Base-by-base conservation (phyloP, 345 rosid species). In the Gossypium australe region DNA sequence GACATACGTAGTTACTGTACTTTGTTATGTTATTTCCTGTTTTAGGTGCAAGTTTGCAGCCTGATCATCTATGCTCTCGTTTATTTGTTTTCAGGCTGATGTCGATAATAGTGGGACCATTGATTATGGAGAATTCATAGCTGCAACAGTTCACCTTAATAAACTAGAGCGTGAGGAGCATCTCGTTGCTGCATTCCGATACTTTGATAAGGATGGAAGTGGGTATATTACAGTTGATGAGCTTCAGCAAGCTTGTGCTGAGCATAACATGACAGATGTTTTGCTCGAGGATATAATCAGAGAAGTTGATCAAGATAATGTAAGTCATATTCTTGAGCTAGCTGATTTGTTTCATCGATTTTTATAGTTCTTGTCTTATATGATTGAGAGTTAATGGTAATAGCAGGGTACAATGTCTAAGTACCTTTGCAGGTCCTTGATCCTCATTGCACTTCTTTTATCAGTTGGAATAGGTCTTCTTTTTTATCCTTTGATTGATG, bases 291-390 rank as follows among this genome's bases (percentile, higher is more conserved):
- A 95, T 78, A 87, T 95, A 78, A 91, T 95, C 78, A 91, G 80
- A 86, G 98, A 95, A 84, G 99, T 91, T 60, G 99, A 95, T 82
- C 98, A 93, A 84, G 94, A 95, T 80, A 95, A 93, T 83, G 99
- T 91, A 85, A 87, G 97, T 78, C 44, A 64, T 29, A 11, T 44
- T 67, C 38, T 65, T 17, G 17, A 55, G 62, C 45, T 51, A n/a
- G 65, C 25, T 16, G 29, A 64, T 59, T 27, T 51, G 8, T 69
- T 49, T 51, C 59, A 49, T 27, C 27, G 7, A 9, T 80, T 58
- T 80, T 78, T 48, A 75, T 71, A 41, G 61, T 70, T 72, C 76
- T 76, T 75, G n/a, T 68, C 34, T 57, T 67, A 12, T 65, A 74
- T 63, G 70, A 18, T 61, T 34, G 59, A 63, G 61, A 34, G 41